phyloP scores from a whole-genome alignment of 352 stramenopile species.

The Phytophthora colocasiae region DNA sequence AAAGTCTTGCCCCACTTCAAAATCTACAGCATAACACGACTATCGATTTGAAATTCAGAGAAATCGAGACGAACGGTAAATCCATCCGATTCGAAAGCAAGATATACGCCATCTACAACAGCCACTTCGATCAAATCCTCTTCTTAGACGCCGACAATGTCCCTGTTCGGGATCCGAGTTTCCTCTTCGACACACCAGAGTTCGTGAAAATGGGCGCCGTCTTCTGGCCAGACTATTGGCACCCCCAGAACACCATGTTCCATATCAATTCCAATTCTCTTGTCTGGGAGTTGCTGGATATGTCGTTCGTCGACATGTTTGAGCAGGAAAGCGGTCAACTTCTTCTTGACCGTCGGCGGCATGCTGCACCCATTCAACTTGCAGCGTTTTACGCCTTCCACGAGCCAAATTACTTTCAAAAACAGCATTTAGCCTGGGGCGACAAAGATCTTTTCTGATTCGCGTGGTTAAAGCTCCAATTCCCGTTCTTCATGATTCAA shows the following conservation, averaged over 20 bases:
- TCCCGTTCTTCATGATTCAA: slow-evolving; percentile 61
- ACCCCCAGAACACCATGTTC: slow-evolving; percentile 68
- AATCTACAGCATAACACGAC: slow-evolving; percentile 24
- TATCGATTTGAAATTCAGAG: slow-evolving; percentile 40
- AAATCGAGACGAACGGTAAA: slow-evolving; percentile 21
- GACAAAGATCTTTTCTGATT: slow-evolving; percentile 83
- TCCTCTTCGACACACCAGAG: slow-evolving; percentile 54
- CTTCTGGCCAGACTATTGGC: slow-evolving; percentile 80
- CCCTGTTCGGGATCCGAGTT: slow-evolving; percentile 61
- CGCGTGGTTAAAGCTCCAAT: slow-evolving; percentile 68
- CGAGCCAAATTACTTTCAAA: slow-evolving; percentile 55
- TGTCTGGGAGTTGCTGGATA: slow-evolving; percentile 65
- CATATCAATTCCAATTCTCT: slow-evolving; percentile 57
- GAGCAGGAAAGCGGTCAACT: slow-evolving; percentile 77
- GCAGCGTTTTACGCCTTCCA: slow-evolving; percentile 62
- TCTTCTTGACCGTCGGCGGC: slow-evolving; percentile 50
- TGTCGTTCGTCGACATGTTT: slow-evolving; percentile 72
- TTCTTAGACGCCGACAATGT: slow-evolving; percentile 76
- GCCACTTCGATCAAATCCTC: slow-evolving; percentile 62
- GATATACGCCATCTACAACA: slow-evolving; percentile 66
- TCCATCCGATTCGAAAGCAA: slow-evolving; percentile 48
- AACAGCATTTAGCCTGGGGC: slow-evolving; percentile 56
- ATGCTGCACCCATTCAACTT: slow-evolving; percentile 48
- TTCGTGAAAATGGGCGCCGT: slow-evolving; percentile 52
- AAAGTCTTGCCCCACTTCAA: slow-evolving; percentile 19